Base-by-base conservation (phyloP, 148 eudicot genomes). In the Amaranthus hypochondriacus region DNA sequence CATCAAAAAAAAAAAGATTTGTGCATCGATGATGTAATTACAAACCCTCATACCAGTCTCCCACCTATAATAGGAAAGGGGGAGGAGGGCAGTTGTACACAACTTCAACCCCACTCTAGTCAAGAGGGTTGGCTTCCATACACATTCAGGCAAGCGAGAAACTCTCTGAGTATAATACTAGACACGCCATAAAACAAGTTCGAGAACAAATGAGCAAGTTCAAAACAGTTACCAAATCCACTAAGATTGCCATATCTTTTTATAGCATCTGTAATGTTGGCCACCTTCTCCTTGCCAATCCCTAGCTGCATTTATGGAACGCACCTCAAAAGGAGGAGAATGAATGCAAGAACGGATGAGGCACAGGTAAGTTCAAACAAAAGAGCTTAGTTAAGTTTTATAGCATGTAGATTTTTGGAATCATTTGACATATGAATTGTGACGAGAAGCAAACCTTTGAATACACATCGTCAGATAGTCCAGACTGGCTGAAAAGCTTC, bases 231-330 rank as follows among this genome's bases (percentile, higher is more conserved):
- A 93, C 97, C 97, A 74, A 91, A 88, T 48, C 98, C 98, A 60
- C 89, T 83, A 68, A 91, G 91, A 81, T 93, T 93, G 69, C 97
- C 98, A 78, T 86, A 88, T 80, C 66, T 89, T 82, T 87, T 89
- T 73, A 93, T 89, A 76, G 62, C 78, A 9, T 69, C 62, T 53
- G 92, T 73, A 63, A 89, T 78, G 72, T 66, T 75, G 79, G 57
- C 72, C 70, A 80, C 83, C 87, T 87, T 91, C 73, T 89, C 97
- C 80, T 84, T 80, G 79, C 87, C 86, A 76, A 93, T 70, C 56
- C 98, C 98, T 71, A 93, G 78, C 98, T 93, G 81, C 84, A 86
- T 62, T 66, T 43, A 74, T 14, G 52, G 50, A 73, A 75, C 66
- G 66, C 28, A 55, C 44, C 57, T 70, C 47, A 61, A 42, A 14